These are phyloP conservation scores for Vigna radiata DNA, from an alignment of 306 rosid genomes.

Conservation along the genomic window DNA sequence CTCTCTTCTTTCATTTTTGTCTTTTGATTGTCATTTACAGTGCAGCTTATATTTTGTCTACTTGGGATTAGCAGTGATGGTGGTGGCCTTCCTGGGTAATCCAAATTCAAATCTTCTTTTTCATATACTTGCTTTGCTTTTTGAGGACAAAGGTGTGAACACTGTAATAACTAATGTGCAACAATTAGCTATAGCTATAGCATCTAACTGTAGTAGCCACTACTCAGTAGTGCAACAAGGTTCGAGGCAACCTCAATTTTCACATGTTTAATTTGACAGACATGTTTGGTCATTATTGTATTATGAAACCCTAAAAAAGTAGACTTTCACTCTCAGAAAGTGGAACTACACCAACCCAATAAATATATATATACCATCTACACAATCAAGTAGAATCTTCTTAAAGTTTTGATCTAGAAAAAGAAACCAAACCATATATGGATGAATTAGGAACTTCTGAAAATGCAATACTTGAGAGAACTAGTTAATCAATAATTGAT, in stretches of 20 bases:
- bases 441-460: not conserved
- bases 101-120: constrained; percentile 37
- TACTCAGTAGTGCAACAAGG: not conserved
- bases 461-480: constrained; percentile 21
- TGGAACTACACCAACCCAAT: not conserved
- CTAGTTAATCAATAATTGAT: constrained; percentile 7
- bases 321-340: not conserved
- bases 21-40: constrained; percentile 57
- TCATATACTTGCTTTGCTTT: constrained; percentile 46
- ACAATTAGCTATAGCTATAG: not conserved
- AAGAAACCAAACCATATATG: not conserved
- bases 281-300: not conserved
- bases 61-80: constrained; percentile 92
- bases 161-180: not conserved
- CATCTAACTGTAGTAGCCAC: constrained; percentile 13
- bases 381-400: not conserved
- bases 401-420: constrained; percentile 2
- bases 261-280: constrained; percentile 2
- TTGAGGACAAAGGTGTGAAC: constrained; percentile 41
- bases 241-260: constrained; percentile 19
- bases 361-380: not conserved
- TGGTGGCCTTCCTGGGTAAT: constrained; percentile 91
- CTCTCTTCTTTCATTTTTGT: not conserved
- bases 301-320: constrained; percentile 50
- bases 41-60: constrained; percentile 94